phyloP scores from a whole-genome alignment of 2,329 filamentous ascomycete genomes.

The Pseudocercospora fijiensis region DNA sequence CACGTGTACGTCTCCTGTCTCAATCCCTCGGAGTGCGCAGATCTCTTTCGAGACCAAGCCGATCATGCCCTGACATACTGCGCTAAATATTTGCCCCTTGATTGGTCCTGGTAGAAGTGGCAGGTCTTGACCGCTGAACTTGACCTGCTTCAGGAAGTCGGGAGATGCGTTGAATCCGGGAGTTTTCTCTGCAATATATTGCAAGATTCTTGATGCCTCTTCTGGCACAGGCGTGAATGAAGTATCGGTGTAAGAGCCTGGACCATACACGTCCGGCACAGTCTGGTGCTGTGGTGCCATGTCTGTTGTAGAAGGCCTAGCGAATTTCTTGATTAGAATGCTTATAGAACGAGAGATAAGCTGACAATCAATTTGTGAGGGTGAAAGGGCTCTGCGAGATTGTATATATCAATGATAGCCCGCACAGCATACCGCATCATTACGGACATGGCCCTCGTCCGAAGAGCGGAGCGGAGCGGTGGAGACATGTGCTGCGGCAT shows the following conservation, averaged over 20 bases:
- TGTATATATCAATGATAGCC: slow-evolving; percentile 2
- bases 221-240: slow-evolving; percentile 41
- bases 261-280: slow-evolving; percentile 39
- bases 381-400: not conserved
- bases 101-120: slow-evolving; percentile 48
- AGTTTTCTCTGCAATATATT: slow-evolving; percentile 40
- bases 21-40: slow-evolving; percentile 32
- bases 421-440: slow-evolving; percentile 1
- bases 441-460: not conserved
- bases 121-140: slow-evolving; percentile 43
- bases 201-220: slow-evolving; percentile 43
- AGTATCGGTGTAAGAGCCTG: slow-evolving; percentile 44
- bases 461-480: not conserved
- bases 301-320: not conserved
- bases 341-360: not conserved
- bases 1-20: slow-evolving; percentile 40
- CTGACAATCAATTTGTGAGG: not conserved
- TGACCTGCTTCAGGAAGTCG: slow-evolving; percentile 37
- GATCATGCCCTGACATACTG: slow-evolving; percentile 47
- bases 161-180: slow-evolving; percentile 45
- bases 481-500: not conserved
- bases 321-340: not conserved
- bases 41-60: slow-evolving; percentile 47
- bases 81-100: slow-evolving; percentile 45
- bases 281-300: slow-evolving; percentile 16